Evolutionary conservation across 1,284 basidiomycete genomes (phyloP).

Genomic region (Irpex sp.): DNA sequence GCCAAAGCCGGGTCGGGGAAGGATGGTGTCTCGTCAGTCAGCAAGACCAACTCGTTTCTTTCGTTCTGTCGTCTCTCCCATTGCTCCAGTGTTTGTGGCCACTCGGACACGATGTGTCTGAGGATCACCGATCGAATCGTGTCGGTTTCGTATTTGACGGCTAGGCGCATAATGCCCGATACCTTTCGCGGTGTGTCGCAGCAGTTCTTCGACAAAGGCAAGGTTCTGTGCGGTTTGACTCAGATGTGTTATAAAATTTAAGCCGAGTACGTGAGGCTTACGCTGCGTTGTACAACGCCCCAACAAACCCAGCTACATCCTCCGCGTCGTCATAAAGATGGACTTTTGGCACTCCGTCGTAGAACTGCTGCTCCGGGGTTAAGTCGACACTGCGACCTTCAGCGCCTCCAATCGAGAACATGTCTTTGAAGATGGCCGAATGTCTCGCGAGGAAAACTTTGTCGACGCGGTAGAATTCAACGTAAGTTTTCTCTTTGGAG

Average conservation of each 20-base stretch:
- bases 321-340: slow-evolving; percentile 1
- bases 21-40: neutral
- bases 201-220: neutral
- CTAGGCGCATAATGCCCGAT: neutral
- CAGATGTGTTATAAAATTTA: too few species aligned
- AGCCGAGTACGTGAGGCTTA: neutral
- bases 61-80: slow-evolving; percentile 2
- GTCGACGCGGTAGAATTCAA: slow-evolving; percentile 11
- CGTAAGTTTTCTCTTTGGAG: neutral
- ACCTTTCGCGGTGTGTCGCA: neutral
- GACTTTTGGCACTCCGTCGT: slow-evolving; percentile 10
- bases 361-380: neutral
- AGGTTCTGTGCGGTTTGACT: neutral
- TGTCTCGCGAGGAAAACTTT: slow-evolving; percentile 9
- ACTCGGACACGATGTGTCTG: slow-evolving; percentile 9
- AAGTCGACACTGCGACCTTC: neutral
- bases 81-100: slow-evolving; percentile 7
- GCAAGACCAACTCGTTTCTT: neutral
- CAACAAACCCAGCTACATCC: slow-evolving; percentile 7
- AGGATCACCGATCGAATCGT: neutral
- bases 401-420: slow-evolving; percentile 1
- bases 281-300: slow-evolving; percentile 9
- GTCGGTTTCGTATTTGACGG: neutral
- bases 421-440: slow-evolving; percentile 8
- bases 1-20: slow-evolving; percentile 11